phyloP scores from a whole-genome alignment of 2,329 filamentous ascomycete species.

The Fusarium clavum region DNA sequence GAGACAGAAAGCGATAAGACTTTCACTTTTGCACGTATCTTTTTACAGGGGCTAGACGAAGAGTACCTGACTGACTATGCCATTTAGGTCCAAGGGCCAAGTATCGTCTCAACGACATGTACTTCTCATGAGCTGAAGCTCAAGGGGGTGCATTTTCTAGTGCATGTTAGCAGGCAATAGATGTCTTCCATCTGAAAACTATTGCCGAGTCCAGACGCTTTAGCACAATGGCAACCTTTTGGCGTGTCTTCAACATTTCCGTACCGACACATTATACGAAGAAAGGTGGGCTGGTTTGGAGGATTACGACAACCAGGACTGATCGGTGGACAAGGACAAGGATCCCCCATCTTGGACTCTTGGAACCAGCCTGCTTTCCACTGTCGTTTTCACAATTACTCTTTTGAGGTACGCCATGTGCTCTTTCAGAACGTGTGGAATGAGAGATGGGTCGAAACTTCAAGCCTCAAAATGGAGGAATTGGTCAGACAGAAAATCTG shows the following conservation, averaged over 20 bases:
- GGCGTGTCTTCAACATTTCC: not conserved
- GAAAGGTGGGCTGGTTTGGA: conserved; percentile 6
- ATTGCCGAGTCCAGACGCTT: conserved; percentile 31
- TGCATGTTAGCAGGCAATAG: conserved; percentile 14
- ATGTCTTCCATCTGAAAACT: conserved; percentile 21
- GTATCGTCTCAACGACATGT: conserved; percentile 6
- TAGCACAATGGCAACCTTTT: conserved; percentile 5
- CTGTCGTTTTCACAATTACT: conserved; percentile 17
- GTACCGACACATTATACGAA: not conserved
- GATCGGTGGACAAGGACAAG: conserved; percentile 21
- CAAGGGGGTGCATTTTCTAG: conserved; percentile 15
- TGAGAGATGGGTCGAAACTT: conserved; percentile 28
- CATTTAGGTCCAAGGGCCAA: conserved; percentile 1
- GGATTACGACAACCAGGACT: conserved; percentile 16
- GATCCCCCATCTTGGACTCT: not conserved
- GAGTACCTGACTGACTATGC: conserved; percentile 9
- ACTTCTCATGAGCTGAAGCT: conserved; percentile 4
- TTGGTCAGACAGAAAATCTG: conserved; percentile 12
- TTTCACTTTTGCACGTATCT: conserved; percentile 24
- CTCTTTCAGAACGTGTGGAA: conserved; percentile 32
- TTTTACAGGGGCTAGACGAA: not conserved
- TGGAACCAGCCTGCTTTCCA: conserved; percentile 23
- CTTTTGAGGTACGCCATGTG: conserved; percentile 22
- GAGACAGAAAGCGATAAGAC: conserved; percentile 8
- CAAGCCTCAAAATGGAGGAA: conserved; percentile 25